Base-by-base conservation (phyloP, 768 basidiomycete genomes). In the Lentinula sp. region DNA sequence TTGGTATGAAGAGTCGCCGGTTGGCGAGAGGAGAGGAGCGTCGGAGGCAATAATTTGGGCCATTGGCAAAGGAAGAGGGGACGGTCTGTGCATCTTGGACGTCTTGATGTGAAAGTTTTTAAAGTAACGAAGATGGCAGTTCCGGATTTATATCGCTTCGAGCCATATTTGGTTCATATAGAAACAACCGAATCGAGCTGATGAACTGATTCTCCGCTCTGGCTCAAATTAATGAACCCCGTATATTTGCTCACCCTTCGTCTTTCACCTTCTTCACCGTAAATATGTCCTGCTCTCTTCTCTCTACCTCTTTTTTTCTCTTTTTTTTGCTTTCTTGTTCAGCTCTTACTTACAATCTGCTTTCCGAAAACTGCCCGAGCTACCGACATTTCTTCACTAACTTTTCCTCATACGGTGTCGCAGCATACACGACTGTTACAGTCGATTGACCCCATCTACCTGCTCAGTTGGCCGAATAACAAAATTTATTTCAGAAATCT, bases 31-130 rank as follows among this genome's bases (percentile, higher is more conserved):
- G 49, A 88, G 77, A 62, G 81, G 77, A 42, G 81, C 79, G 74
- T 89, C 86, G 65, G 70, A 68, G 56, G 82, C 75, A 68, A 85
- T 82, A 68, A 87, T 77, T 64, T 83, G 79, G 65, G 85, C 82
- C 79, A 85, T 83, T 67, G 79, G 69, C 54, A 79, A 71, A 63
- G 75, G 65, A 50, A 74, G 72, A 46, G 73, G 74, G 62, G 48
- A 18, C 36, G 50, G 48, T 32, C 32, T 60, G 32, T 50, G 23
- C 59, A 60, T 60, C 18, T n/a, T 36, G 48, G 32, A 36, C 8
- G 48, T 36, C 23, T 41, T 39, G 59, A 50, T 60, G 39, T 37
- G 39, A 60, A 50, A 59, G 37, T 48, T 59, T 59, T 59, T 57
- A 57, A 50, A 59, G 28, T 23, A 49, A 16, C 57, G 35, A 16